phyloP scores from a whole-genome alignment of 2,329 filamentous ascomycete genomes.

The Penicillium paneum region DNA sequence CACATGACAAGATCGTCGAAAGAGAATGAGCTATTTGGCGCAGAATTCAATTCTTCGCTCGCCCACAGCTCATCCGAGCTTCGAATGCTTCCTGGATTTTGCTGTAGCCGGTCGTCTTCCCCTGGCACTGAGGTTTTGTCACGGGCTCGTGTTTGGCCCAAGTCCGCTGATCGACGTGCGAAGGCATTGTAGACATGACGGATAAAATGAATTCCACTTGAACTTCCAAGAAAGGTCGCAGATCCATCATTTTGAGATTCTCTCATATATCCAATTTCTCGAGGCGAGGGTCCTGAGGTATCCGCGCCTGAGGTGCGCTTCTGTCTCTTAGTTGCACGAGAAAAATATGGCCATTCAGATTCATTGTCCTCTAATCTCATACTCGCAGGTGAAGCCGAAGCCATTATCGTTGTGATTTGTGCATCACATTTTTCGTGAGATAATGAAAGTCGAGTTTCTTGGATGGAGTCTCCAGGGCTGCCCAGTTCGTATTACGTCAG shows the following conservation, averaged over 20 bases:
- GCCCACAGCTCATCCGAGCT: conserved; percentile 35
- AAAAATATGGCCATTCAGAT: conserved; percentile 17
- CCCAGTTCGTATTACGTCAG: conserved; percentile 2
- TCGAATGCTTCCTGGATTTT: conserved; percentile 33
- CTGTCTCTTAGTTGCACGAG: conserved; percentile 26
- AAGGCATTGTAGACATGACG: conserved; percentile 54
- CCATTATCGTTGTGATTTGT: conserved; percentile 3
- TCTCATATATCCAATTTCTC: conserved; percentile 53
- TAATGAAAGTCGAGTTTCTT: background rate
- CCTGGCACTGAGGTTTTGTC: conserved; percentile 52
- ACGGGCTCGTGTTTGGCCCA: conserved; percentile 28
- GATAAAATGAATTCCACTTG: conserved; percentile 60
- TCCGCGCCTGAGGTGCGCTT: conserved; percentile 20
- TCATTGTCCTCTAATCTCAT: conserved; percentile 15
- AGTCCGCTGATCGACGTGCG: conserved; percentile 33
- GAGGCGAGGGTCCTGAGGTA: conserved; percentile 25
- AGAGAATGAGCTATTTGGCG: conserved; percentile 15
- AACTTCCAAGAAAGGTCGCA: conserved; percentile 56
- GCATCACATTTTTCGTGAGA: conserved; percentile 4
- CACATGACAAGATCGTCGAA: conserved; percentile 53
- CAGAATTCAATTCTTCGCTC: conserved; percentile 11
- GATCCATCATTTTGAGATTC: conserved; percentile 47
- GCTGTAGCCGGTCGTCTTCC: conserved; percentile 52
- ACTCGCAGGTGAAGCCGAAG: conserved; percentile 15
- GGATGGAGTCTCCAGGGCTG: background rate